Base-by-base conservation (phyloP, 164 flowering plant species). In the Kalanchoe fedtschenkoi region DNA sequence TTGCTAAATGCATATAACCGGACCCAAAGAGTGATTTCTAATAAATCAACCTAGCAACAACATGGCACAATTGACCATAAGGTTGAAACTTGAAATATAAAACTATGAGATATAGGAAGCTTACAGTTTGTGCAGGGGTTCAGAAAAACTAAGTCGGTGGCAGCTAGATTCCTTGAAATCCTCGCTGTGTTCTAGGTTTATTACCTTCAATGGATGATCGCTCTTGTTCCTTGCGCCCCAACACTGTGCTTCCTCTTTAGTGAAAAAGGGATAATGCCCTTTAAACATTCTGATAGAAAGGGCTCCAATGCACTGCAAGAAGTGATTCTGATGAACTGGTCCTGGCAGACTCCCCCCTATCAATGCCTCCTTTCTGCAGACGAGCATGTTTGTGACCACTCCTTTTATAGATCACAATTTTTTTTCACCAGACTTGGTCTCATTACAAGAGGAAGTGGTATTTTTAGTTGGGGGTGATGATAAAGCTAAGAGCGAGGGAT, bases 121-220 rank as follows among this genome's bases (percentile, higher is more conserved):
- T n/a, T n/a, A n/a, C n/a, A n/a, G n/a, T n/a, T n/a, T n/a, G n/a
- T n/a, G n/a, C n/a, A n/a, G n/a, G n/a, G n/a, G n/a, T n/a, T n/a
- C n/a, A n/a, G n/a, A n/a, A n/a, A n/a, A n/a, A n/a, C n/a, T n/a
- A n/a, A 93, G 84, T 71, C 90, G 98, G 28, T 91, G 80, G 21
- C 96, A 88, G 64, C 89, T 96, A 75, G 70, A 85, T 80, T 93
- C 98, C 62, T 90, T 93, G 70, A 90, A 96, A 73, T 93, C 98
- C 15, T 97, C 98, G 66, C 98, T 97, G 66, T 90, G 96, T 82
- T 93, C 98, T 33, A 74, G 97, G 78, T 93, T 78, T 5, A 78
- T 87, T 74, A 86, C 90, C 77, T 93, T 93, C 33, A 90, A 64
- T 63, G 88, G 74, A 21, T 97, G 98, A 69, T 93, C 98, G 46